phyloP scores from a whole-genome alignment of 164 flowering plant species.

The Brasenia schreberi region DNA sequence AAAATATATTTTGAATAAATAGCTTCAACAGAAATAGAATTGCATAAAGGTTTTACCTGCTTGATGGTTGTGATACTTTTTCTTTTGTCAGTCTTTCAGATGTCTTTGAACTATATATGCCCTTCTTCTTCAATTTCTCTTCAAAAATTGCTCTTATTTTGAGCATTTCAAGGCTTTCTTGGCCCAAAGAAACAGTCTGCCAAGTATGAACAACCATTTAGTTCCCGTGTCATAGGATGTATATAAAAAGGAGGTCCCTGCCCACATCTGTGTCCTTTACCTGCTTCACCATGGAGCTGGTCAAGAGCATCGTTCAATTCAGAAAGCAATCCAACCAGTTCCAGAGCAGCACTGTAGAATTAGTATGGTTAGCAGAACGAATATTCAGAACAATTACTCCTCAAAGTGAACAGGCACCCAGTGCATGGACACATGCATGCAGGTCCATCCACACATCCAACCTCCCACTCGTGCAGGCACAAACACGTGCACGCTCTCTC shows the following conservation, averaged over 20 bases:
- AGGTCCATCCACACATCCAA: too few relatives aligned
- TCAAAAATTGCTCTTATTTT: slow-evolving; percentile 73
- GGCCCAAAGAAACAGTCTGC: slow-evolving; percentile 39
- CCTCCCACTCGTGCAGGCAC: too few relatives aligned
- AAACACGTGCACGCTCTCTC: too few relatives aligned
- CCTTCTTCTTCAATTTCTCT: slow-evolving; percentile 68
- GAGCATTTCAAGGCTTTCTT: slow-evolving; percentile 74
- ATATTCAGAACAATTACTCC: not conserved
- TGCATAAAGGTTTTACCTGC: not conserved
- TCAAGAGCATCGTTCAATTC: slow-evolving; percentile 54
- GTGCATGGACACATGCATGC: too few relatives aligned
- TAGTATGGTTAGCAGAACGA: not conserved
- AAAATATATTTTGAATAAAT: too few relatives aligned
- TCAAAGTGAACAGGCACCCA: not conserved
- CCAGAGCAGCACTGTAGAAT: slow-evolving; percentile 66
- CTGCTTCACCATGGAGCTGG: slow-evolving; percentile 52
- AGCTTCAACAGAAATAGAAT: too few relatives aligned
- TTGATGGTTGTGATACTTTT: slow-evolving; percentile 7
- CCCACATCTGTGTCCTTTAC: slow-evolving; percentile 1
- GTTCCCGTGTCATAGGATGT: too few relatives aligned
- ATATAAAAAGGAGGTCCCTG: too few relatives aligned
- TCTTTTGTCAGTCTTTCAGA: slow-evolving; percentile 18
- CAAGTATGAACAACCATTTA: not conserved
- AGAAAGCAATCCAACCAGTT: slow-evolving; percentile 58
- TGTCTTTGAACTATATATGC: slow-evolving; percentile 25